phyloP scores from a whole-genome alignment of 2,329 filamentous ascomycete species.

The Ampelomyces quisqualis region DNA sequence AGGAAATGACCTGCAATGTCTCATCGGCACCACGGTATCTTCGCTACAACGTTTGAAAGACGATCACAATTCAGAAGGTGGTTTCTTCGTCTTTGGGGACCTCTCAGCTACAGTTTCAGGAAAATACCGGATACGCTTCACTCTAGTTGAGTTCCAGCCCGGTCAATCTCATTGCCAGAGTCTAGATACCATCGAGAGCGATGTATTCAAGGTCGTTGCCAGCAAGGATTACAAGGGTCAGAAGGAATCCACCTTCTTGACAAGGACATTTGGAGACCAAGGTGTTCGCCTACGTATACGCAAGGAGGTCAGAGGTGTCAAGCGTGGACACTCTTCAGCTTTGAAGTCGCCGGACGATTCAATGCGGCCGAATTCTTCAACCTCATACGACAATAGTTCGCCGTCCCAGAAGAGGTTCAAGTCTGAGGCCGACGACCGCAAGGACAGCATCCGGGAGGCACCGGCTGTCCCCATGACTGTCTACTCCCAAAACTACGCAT shows the following conservation, averaged over 20 bases:
- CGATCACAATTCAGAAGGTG: slow-evolving; percentile 71
- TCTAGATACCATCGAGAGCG: slow-evolving; percentile 57
- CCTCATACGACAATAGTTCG: background rate
- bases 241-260: slow-evolving; percentile 77
- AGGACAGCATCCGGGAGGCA: background rate
- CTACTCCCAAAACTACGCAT: background rate
- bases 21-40: slow-evolving; percentile 74
- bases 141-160: slow-evolving; percentile 60
- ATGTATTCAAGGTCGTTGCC: slow-evolving; percentile 64
- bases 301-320: slow-evolving; percentile 68
- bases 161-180: slow-evolving; percentile 48
- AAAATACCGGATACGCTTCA: slow-evolving; percentile 71
- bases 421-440: background rate
- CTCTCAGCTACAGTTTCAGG: slow-evolving; percentile 76
- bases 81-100: slow-evolving; percentile 90
- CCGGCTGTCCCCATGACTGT: background rate
- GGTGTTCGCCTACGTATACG: slow-evolving; percentile 79
- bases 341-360: background rate
- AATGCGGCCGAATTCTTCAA: background rate
- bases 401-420: background rate
- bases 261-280: slow-evolving; percentile 81
- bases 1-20: slow-evolving; percentile 62
- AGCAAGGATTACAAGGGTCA: slow-evolving; percentile 76
- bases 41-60: slow-evolving; percentile 83
- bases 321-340: too few relatives aligned